A percentile compares a stretch with the other conserved stretches of the same genome.
Evolutionary conservation across 495 filamentous ascomycete species (phyloP).

Genomic region (Penicillium coprophilum): DNA sequence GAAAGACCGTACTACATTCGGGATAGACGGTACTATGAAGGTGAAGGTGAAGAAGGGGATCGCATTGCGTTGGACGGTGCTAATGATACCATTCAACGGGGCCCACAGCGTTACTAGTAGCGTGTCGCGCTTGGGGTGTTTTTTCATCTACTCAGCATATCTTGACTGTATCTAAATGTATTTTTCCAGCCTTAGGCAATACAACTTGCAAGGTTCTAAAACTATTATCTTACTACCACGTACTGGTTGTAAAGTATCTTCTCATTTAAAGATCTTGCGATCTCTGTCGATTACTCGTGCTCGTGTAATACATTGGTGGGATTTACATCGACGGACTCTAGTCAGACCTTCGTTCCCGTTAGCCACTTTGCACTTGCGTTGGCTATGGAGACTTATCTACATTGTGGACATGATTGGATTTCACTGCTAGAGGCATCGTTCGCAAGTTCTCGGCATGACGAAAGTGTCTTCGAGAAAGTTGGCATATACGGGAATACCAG

Average conservation of each 20-base stretch:
- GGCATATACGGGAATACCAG: too few relatives aligned
- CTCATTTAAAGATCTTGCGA: not conserved
- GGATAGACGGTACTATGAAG: conserved; percentile 43
- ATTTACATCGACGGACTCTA: not conserved
- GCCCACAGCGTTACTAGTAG: conserved; percentile 32
- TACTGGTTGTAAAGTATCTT: too few relatives aligned
- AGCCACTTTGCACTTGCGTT: too few relatives aligned
- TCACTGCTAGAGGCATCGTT: not conserved
- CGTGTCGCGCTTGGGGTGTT: conserved; percentile 7
- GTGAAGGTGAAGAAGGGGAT: conserved; percentile 35
- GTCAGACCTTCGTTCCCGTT: not conserved
- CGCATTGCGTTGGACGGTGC: conserved; percentile 33
- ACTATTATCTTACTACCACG: not conserved
- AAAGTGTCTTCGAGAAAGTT: not conserved
- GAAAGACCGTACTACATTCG: conserved; percentile 45
- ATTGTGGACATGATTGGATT: too few relatives aligned
- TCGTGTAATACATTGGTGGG: not conserved
- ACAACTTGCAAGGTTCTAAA: not conserved
- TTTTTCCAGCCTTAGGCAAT: not conserved
- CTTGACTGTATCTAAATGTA: conserved; percentile 3
- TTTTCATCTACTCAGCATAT: conserved; percentile 7
- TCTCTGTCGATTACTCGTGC: not conserved
- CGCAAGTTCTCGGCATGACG: not conserved
- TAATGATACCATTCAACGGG: conserved; percentile 32
- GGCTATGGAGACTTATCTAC: too few relatives aligned